Percentiles rank a stretch among this genome's conserved stretches.
Evolutionary conservation across 2,329 filamentous ascomycete genomes (phyloP).

Genomic region (Hortaea werneckii): DNA sequence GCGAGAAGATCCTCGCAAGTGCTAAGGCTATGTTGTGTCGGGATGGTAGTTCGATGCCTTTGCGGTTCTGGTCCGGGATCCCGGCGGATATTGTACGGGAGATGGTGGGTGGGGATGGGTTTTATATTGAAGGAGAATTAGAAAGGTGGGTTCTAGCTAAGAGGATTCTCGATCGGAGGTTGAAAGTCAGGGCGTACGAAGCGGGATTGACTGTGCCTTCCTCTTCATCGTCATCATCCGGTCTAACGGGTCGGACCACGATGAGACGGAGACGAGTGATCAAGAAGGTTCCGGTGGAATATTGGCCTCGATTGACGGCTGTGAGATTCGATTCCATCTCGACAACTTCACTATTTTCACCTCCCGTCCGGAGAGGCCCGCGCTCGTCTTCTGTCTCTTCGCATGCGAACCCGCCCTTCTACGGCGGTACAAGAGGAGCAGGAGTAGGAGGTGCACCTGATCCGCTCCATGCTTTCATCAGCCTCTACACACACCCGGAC

Average conservation of each 20-base stretch:
- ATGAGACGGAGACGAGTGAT: conserved; percentile 24
- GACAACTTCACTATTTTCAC: no score
- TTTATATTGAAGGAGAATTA: conserved; percentile 49
- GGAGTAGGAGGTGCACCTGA: conserved; percentile 32
- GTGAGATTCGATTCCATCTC: conserved; percentile 41
- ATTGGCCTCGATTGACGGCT: conserved; percentile 34
- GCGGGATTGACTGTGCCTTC: conserved; percentile 37
- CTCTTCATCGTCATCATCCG: conserved; percentile 10
- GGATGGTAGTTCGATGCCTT: conserved; percentile 47
- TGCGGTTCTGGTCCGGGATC: conserved; percentile 47
- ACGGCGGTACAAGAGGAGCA: conserved; percentile 35
- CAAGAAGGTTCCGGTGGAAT: conserved; percentile 37
- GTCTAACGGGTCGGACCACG: no score
- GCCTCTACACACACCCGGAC: conserved; percentile 44
- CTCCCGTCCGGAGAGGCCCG: no score
- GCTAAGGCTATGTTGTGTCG: conserved; percentile 50
- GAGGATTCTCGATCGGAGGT: conserved; percentile 42
- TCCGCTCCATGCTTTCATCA: conserved; percentile 38
- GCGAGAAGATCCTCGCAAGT: conserved; percentile 45
- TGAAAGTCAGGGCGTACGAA: conserved; percentile 39
- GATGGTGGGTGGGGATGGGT: conserved; percentile 49
- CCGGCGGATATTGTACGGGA: conserved; percentile 49
- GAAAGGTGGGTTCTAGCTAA: conserved; percentile 47
- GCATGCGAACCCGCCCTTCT: conserved; percentile 11
- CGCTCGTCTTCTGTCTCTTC: no score